These are phyloP conservation scores for Parmelia sp. DNA, from an alignment of 495 filamentous ascomycete species.

Conservation along the genomic window DNA sequence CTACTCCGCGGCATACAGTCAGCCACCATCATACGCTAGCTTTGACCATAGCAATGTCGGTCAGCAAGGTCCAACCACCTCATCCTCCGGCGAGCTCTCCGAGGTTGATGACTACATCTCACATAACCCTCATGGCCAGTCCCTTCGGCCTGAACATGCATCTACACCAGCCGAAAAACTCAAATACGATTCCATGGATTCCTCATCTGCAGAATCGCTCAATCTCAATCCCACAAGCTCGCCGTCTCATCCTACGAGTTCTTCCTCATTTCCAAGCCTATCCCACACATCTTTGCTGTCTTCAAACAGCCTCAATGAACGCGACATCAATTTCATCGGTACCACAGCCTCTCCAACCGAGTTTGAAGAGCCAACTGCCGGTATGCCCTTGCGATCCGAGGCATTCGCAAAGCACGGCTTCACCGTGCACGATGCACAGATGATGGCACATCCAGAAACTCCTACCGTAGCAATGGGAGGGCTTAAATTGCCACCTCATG, in stretches of 20 bases:
- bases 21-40: constrained; percentile 61
- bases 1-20: constrained; percentile 61
- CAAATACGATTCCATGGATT: constrained; percentile 29
- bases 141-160: constrained; percentile 14
- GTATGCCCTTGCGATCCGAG: constrained; percentile 19
- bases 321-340: constrained; percentile 56
- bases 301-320: constrained; percentile 48
- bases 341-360: constrained; percentile 26
- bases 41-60: constrained; percentile 55
- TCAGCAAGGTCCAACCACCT: constrained; percentile 53
- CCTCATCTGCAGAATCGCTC: constrained; percentile 32
- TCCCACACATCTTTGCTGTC: constrained; percentile 47
- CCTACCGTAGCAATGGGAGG: constrained; percentile 20
- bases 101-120: constrained; percentile 61
- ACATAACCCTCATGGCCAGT: constrained; percentile 11
- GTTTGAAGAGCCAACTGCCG: constrained; percentile 19
- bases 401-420: constrained; percentile 26
- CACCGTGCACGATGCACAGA: constrained; percentile 28
- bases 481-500: constrained; percentile 19
- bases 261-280: constrained; percentile 47
- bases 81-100: constrained; percentile 70
- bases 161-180: constrained; percentile 19
- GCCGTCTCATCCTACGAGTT: constrained; percentile 43
- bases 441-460: constrained; percentile 25
- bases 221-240: constrained; percentile 10